phyloP scores from a whole-genome alignment of 2,329 filamentous ascomycete species.

The Colletotrichum eremochloae region DNA sequence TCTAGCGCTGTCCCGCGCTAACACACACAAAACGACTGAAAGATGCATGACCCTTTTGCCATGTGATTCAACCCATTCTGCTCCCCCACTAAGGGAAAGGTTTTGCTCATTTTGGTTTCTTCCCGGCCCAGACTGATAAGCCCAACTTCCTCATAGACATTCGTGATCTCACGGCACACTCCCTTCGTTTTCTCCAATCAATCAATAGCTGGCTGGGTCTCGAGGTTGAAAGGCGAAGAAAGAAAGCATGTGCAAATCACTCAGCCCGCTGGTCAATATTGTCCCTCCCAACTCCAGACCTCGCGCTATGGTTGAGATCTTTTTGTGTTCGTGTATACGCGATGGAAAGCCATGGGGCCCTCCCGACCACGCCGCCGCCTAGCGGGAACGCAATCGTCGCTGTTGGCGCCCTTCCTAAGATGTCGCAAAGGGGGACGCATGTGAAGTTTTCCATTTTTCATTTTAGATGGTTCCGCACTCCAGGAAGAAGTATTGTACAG shows the following conservation, averaged over 20 bases:
- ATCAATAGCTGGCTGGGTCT: conserved; percentile 21
- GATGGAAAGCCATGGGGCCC: conserved; percentile 32
- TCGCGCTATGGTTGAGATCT: conserved; percentile 31
- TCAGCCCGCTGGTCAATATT: conserved; percentile 41
- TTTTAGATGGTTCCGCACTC: conserved; percentile 34
- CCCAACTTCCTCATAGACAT: conserved; percentile 30
- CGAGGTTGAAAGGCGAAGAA: conserved; percentile 23
- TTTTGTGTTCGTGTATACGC: conserved; percentile 36
- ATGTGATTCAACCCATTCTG: conserved; percentile 40
- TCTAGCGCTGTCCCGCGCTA: conserved; percentile 38
- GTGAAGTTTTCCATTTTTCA: conserved; percentile 12
- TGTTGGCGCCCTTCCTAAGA: conserved; percentile 27
- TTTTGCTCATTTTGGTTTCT: conserved; percentile 22
- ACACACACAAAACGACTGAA: conserved; percentile 22
- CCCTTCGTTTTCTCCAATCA: conserved; percentile 14
- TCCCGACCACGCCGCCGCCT: conserved; percentile 24
- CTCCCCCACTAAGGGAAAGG: conserved; percentile 9
- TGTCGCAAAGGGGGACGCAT: conserved; percentile 28
- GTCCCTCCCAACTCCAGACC: conserved; percentile 40
- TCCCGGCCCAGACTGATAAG: conserved; percentile 19
- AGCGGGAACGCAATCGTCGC: conserved; percentile 23
- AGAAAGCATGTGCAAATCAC: conserved; percentile 41
- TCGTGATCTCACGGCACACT: conserved; percentile 31
- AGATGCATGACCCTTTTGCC: conserved; percentile 32
- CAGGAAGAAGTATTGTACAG: conserved; percentile 42